These are phyloP conservation scores for Babesia ovata DNA, from an alignment of 169 alveolate species.

Conservation along the genomic window DNA sequence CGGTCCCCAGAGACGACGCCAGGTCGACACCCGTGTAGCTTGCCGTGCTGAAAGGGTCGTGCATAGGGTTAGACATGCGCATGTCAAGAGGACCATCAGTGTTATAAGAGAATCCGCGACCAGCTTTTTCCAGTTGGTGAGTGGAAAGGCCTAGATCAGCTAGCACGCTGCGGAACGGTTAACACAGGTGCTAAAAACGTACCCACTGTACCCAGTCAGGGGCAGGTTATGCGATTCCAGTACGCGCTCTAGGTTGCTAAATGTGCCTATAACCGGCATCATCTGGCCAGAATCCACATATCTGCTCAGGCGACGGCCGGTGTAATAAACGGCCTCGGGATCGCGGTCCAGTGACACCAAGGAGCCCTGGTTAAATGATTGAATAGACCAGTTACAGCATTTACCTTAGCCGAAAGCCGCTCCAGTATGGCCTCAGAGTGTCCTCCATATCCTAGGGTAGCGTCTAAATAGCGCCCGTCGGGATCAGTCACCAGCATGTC, in stretches of 20 bases:
- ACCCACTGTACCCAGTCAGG: slow-evolving; percentile 66
- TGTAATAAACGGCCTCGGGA: slow-evolving; percentile 74
- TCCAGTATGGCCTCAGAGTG: slow-evolving; percentile 71
- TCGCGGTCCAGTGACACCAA: slow-evolving; percentile 77
- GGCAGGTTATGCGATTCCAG: slow-evolving; percentile 69
- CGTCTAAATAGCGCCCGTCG: slow-evolving; percentile 71
- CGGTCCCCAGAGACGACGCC: background rate
- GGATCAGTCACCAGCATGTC: slow-evolving; percentile 61
- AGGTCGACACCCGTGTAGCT: background rate
- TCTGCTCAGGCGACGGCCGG: slow-evolving; percentile 34
- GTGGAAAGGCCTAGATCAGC: slow-evolving; percentile 77
- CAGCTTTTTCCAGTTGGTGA: slow-evolving; percentile 70
- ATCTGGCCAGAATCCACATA: slow-evolving; percentile 56
- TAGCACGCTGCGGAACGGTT: slow-evolving; percentile 45
- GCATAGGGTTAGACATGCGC: slow-evolving; percentile 76
- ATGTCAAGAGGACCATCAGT: slow-evolving; percentile 76
- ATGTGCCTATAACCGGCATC: slow-evolving; percentile 68
- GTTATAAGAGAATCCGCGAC: slow-evolving; percentile 76
- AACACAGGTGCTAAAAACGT: background rate
- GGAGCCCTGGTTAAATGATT: slow-evolving; percentile 32
- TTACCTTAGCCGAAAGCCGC: slow-evolving; percentile 39
- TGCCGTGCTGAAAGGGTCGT: slow-evolving; percentile 53
- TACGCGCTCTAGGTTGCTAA: slow-evolving; percentile 56
- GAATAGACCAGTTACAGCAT: background rate
- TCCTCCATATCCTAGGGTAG: slow-evolving; percentile 81